Conservation (phyloP, 345 rosid genomes). For the Cardiospermum halicacabum region DNA sequence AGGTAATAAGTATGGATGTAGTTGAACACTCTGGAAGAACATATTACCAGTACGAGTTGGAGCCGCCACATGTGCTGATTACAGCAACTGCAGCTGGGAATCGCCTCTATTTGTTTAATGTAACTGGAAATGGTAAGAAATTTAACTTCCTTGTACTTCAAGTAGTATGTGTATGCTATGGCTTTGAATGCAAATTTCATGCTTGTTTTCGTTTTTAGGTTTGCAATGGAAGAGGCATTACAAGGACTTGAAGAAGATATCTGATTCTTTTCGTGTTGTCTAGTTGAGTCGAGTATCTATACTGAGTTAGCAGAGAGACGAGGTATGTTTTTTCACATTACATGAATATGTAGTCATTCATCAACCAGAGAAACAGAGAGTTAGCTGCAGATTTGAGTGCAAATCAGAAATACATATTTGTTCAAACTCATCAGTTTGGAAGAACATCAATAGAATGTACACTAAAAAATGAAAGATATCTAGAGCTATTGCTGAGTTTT, state of each 20-base stretch:
- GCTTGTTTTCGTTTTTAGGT: slow-evolving; percentile 35
- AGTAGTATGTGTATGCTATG: neutral
- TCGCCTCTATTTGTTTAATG: slow-evolving; percentile 74
- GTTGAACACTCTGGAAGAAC: slow-evolving; percentile 65
- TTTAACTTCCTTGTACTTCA: neutral
- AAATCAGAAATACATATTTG: neutral
- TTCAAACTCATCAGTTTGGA: neutral
- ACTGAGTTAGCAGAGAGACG: neutral
- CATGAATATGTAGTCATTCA: too few relatives aligned
- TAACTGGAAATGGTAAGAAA: slow-evolving; percentile 62
- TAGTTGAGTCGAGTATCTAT: slow-evolving; percentile 26
- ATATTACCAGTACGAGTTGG: slow-evolving; percentile 83
- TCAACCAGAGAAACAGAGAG: neutral
- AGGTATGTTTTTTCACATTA: neutral
- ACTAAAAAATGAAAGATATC: neutral
- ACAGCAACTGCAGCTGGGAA: slow-evolving; percentile 97
- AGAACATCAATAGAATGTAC: neutral
- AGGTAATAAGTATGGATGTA: slow-evolving; percentile 62
- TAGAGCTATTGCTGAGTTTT: neutral
- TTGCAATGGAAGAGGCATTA: slow-evolving; percentile 97
- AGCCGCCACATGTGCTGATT: slow-evolving; percentile 86
- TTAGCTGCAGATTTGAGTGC: neutral
- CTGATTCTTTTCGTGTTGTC: slow-evolving; percentile 80
- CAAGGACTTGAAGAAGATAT: slow-evolving; percentile 78
- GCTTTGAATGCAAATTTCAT: neutral